These are phyloP conservation scores for Megacollybia platyphylla DNA, from an alignment of 1,284 basidiomycete species.

Conservation along the genomic window DNA sequence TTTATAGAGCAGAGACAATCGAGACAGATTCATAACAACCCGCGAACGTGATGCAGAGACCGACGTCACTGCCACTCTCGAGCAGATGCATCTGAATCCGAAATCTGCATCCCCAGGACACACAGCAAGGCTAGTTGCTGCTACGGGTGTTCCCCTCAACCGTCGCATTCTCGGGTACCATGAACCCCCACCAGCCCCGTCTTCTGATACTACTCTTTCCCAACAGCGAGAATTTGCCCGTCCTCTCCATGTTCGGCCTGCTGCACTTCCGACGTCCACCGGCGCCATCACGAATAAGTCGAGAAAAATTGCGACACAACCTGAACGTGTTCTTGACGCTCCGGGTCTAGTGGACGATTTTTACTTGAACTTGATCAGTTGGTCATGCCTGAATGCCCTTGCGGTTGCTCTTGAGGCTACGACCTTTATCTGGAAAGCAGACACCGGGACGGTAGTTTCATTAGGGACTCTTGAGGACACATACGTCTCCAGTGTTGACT, in stretches of 20 bases:
- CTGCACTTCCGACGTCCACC: constrained; percentile 46
- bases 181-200: constrained; percentile 59
- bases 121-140: constrained; percentile 61
- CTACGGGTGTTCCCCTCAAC: constrained; percentile 61
- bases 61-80: constrained; percentile 50
- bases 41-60: constrained; percentile 39
- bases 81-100: constrained; percentile 47
- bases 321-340: constrained; percentile 88
- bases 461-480: constrained; percentile 65
- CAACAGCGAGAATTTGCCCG: constrained; percentile 63
- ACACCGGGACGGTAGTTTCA: constrained; percentile 72
- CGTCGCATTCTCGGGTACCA: constrained; percentile 70
- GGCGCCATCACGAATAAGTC: constrained; percentile 51
- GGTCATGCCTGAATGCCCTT: constrained; percentile 80
- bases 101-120: constrained; percentile 58
- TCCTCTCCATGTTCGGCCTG: constrained; percentile 59
- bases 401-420: constrained; percentile 78
- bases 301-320: constrained; percentile 73
- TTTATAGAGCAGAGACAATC: constrained; percentile 27
- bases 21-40: constrained; percentile 66
- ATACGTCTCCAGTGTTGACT: constrained; percentile 73
- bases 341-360: constrained; percentile 95
- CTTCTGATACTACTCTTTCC: constrained; percentile 54
- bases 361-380: constrained; percentile 89
- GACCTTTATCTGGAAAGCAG: constrained; percentile 91